phyloP scores from a whole-genome alignment of 1,284 basidiomycete genomes.

The Microbotryum scabiosae region DNA sequence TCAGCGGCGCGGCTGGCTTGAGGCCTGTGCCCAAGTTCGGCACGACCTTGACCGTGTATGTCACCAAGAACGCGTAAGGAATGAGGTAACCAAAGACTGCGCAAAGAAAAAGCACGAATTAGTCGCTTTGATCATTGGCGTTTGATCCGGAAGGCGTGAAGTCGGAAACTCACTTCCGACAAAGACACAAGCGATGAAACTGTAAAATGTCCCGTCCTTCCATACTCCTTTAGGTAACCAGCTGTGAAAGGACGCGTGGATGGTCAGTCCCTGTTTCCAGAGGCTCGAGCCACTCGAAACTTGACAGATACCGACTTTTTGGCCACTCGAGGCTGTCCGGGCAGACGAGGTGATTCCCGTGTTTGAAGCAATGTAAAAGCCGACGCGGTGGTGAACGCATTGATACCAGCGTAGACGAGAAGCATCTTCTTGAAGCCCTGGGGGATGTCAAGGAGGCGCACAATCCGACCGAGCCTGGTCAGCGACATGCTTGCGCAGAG shows the following conservation, averaged over 20 bases:
- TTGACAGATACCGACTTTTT: constrained; percentile 3
- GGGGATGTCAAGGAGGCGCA: too few relatives aligned
- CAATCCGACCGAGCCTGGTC: neutral
- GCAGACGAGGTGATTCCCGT: constrained; percentile 8
- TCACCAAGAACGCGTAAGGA: constrained; percentile 21
- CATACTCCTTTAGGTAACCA: constrained; percentile 21
- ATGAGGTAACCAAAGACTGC: constrained; percentile 10
- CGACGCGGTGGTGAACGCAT: constrained; percentile 4
- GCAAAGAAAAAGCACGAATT: too few relatives aligned
- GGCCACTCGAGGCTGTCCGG: constrained; percentile 9
- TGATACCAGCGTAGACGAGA: constrained; percentile 22
- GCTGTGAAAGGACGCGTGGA: too few relatives aligned
- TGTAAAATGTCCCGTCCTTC: constrained; percentile 11
- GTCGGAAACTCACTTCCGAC: neutral
- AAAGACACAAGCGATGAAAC: neutral
- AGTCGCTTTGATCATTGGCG: too few relatives aligned
- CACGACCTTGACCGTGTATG: constrained; percentile 14
- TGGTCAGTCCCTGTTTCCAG: too few relatives aligned
- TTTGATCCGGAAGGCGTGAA: neutral
- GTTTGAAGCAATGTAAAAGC: constrained; percentile 11
- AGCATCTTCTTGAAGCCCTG: too few relatives aligned
- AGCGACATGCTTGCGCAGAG: neutral
- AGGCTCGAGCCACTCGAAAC: too few relatives aligned
- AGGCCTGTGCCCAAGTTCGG: constrained; percentile 19
- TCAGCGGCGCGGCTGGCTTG: constrained; percentile 19